Evolutionary conservation across 2,329 filamentous ascomycete species (phyloP).

Genomic region (Chaetomiaceae sp.): DNA sequence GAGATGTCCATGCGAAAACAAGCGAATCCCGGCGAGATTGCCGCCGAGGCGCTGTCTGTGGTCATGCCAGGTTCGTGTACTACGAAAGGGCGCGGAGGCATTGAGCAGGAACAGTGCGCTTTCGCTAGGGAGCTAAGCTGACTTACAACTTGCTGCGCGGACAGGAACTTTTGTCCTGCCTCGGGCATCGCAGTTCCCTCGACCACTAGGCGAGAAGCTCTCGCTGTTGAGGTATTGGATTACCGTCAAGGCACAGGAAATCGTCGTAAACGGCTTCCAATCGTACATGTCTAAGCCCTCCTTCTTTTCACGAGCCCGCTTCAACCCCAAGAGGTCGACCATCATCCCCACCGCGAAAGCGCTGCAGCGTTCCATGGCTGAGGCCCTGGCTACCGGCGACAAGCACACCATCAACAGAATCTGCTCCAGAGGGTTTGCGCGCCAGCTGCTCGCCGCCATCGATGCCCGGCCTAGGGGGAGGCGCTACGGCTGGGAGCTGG

Average conservation of each 20-base stretch:
- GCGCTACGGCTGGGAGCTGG: slow-evolving; percentile 47
- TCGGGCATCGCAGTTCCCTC: slow-evolving; percentile 29
- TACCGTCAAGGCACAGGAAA: slow-evolving; percentile 30
- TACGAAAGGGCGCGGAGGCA: too few relatives aligned
- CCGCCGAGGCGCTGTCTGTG: slow-evolving; percentile 1
- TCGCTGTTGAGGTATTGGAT: slow-evolving; percentile 5
- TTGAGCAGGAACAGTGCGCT: too few relatives aligned
- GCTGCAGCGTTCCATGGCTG: slow-evolving; percentile 56
- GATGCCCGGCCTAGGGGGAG: slow-evolving; percentile 42
- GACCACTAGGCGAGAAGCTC: slow-evolving; percentile 3
- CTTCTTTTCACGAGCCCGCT: slow-evolving; percentile 36
- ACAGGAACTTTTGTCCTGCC: slow-evolving; percentile 45
- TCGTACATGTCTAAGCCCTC: slow-evolving; percentile 42
- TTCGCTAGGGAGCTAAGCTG: not conserved
- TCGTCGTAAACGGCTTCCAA: slow-evolving; percentile 34
- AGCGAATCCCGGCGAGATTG: not conserved
- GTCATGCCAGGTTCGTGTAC: slow-evolving; percentile 18
- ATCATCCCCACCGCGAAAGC: slow-evolving; percentile 49
- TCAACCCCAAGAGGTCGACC: slow-evolving; percentile 36
- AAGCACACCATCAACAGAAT: slow-evolving; percentile 42
- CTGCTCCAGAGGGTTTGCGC: slow-evolving; percentile 48
- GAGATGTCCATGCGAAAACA: not conserved
- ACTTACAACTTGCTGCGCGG: not conserved
- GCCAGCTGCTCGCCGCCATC: slow-evolving; percentile 48
- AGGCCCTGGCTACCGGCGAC: slow-evolving; percentile 55